A percentile compares a stretch with the other conserved stretches of the same genome.
phyloP scores from a whole-genome alignment of 192 early-diverging fungal species.

The Coemansia sp. region DNA sequence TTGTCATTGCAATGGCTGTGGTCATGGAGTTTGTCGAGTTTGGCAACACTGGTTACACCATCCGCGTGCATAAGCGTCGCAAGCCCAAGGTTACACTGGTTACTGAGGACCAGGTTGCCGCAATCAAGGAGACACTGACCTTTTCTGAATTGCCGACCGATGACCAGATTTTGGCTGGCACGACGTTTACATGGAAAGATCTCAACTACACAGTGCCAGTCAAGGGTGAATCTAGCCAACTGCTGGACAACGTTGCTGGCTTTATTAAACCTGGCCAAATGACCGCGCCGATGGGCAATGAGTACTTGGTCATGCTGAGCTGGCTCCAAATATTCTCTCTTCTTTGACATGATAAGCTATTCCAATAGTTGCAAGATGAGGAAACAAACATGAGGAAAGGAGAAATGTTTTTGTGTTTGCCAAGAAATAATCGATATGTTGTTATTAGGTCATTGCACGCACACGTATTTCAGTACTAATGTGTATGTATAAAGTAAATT shows the following conservation, averaged over 20 bases:
- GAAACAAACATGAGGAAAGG: too few relatives aligned
- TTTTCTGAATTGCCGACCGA: conserved; percentile 17
- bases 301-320: conserved; percentile 14
- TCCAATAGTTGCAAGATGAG: too few relatives aligned
- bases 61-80: conserved; percentile 55
- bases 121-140: conserved; percentile 9
- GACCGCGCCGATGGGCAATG: conserved; percentile 71
- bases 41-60: conserved; percentile 56
- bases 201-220: conserved; percentile 70
- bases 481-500: too few relatives aligned
- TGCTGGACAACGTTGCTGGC: conserved; percentile 64
- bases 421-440: too few relatives aligned
- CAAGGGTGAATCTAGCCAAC: conserved; percentile 61
- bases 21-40: conserved; percentile 67
- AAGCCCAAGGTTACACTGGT: conserved; percentile 33
- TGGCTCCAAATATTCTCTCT: too few relatives aligned
- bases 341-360: too few relatives aligned
- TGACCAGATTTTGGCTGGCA: conserved; percentile 55
- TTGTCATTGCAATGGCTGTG: conserved; percentile 30
- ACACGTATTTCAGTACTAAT: too few relatives aligned
- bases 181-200: conserved; percentile 64
- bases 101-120: conserved; percentile 32
- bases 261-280: conserved; percentile 70
- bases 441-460: too few relatives aligned
- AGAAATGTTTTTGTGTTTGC: too few relatives aligned